These are phyloP conservation scores for Zangia roseola DNA, from an alignment of 768 basidiomycete species.

Conservation along the genomic window DNA sequence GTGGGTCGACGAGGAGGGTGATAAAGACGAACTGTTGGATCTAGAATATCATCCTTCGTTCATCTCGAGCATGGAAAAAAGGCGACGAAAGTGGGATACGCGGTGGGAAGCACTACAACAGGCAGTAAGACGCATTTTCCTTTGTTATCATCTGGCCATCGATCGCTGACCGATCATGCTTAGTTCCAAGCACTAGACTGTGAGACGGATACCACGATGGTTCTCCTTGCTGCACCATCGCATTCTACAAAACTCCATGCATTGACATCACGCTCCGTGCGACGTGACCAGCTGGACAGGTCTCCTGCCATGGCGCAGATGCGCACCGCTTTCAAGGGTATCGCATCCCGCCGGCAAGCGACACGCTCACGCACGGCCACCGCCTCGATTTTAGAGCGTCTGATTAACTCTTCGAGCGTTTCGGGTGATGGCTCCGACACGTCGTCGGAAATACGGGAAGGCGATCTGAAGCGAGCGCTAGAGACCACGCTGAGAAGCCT, in stretches of 20 bases:
- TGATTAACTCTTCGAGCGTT: constrained; percentile 39
- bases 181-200: constrained; percentile 79
- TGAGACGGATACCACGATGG: constrained; percentile 77
- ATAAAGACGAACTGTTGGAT: constrained; percentile 69
- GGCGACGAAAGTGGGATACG: constrained; percentile 69
- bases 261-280: constrained; percentile 66
- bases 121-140: constrained; percentile 46
- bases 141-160: neutral
- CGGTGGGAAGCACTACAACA: constrained; percentile 75
- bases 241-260: constrained; percentile 66
- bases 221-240: constrained; percentile 72
- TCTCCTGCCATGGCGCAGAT: constrained; percentile 53
- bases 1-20: constrained; percentile 72
- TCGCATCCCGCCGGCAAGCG: constrained; percentile 56
- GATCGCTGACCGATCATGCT: constrained; percentile 1
- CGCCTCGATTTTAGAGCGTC: constrained; percentile 47
- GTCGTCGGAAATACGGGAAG: constrained; percentile 53
- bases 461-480: constrained; percentile 65
- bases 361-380: constrained; percentile 43
- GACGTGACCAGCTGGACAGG: constrained; percentile 50
- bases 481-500: constrained; percentile 69
- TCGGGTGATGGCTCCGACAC: constrained; percentile 57
- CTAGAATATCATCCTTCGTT: constrained; percentile 76
- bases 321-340: constrained; percentile 55
- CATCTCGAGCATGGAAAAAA: constrained; percentile 62